phyloP scores from a whole-genome alignment of 495 filamentous ascomycete genomes.

The Daldinia concentrica region DNA sequence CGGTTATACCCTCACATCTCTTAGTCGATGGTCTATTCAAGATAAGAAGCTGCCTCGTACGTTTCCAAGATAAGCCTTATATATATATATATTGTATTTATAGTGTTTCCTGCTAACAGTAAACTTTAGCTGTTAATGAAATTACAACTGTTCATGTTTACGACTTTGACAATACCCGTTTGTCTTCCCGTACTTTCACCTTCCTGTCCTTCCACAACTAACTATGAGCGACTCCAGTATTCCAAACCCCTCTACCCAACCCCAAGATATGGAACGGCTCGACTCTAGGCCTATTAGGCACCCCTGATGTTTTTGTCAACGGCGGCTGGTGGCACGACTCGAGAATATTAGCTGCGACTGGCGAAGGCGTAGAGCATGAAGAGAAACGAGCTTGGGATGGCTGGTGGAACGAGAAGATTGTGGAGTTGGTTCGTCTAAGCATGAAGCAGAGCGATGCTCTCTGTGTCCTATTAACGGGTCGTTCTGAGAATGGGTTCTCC shows the following conservation, averaged over 20 bases:
- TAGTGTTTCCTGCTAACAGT: constrained; percentile 21
- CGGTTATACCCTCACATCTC: constrained; percentile 71
- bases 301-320: constrained; percentile 77
- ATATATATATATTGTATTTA: background rate
- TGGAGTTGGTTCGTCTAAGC: constrained; percentile 80
- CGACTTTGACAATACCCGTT: constrained; percentile 98
- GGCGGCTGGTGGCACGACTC: constrained; percentile 99
- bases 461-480: constrained; percentile 88
- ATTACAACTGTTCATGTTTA: constrained; percentile 91
- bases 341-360: constrained; percentile 84
- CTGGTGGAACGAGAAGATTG: constrained; percentile 98
- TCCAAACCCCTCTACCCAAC: constrained; percentile 89
- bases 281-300: constrained; percentile 78
- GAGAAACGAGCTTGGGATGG: constrained; percentile 86
- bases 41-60: constrained; percentile 72
- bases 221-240: constrained; percentile 65
- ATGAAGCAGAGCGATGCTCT: constrained; percentile 89
- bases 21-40: constrained; percentile 83
- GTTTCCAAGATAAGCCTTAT: constrained; percentile 19
- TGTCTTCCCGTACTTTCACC: constrained; percentile 38
- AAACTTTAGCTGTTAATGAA: constrained; percentile 62
- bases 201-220: background rate
- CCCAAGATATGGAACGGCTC: constrained; percentile 82
- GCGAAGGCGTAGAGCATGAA: constrained; percentile 83
- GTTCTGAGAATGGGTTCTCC: constrained; percentile 77